Evolutionary conservation across 225 moss, liverwort and hornwort species (phyloP), one percentile per base, ranked within the genome.

Genomic region (Physcomitrium patens): DNA sequence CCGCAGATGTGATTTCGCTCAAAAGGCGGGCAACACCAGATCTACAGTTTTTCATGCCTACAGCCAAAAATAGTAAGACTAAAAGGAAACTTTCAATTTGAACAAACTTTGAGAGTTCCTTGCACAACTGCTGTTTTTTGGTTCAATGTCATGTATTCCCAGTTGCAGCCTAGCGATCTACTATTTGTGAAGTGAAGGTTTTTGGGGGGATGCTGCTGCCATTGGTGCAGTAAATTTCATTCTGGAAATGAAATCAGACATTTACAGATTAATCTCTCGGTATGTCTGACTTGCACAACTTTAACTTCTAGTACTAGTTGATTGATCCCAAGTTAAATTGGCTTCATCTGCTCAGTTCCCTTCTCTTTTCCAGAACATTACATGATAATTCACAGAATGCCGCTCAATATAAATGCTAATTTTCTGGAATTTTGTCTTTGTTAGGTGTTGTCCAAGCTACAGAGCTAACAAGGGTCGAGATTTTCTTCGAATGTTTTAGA

Each of bases 1-100:
- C 41, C 78, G 83, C 68, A 86, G 86, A 86, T 76, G 86, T 86
- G 24, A 81, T 86, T 19, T 80, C 83, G 60, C 76, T 86, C 15
- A 86, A 86, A 19, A 72, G 86, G 55, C 80, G 80, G 60, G 80
- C 86, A 46, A 78, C 86, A 18, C 80, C 86, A 63, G 80, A 86
- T 76, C 75, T 86, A 78, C 83, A 78, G 50, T 80, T 65, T 65
- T 86, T 80, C 64, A 83, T 83, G 80, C 83, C 86, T 19, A 81
- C 78, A 64, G 75, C 80, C 61, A 86, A 86, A 70, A 80, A 80
- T 42, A 80, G 78, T 64, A 80, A 83, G 49, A 81, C 75, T 52
- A 83, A 78, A 86, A 64, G 65, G 55, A 72, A 58, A 58, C 48
- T 52, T 72, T 63, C 64, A 58, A 37, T 53, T 53, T 53, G 8